Evolutionary conservation across 805 yeast species (phyloP), one percentile per base, ranked within the genome.

Genomic region (Lipomyces lipofer): DNA sequence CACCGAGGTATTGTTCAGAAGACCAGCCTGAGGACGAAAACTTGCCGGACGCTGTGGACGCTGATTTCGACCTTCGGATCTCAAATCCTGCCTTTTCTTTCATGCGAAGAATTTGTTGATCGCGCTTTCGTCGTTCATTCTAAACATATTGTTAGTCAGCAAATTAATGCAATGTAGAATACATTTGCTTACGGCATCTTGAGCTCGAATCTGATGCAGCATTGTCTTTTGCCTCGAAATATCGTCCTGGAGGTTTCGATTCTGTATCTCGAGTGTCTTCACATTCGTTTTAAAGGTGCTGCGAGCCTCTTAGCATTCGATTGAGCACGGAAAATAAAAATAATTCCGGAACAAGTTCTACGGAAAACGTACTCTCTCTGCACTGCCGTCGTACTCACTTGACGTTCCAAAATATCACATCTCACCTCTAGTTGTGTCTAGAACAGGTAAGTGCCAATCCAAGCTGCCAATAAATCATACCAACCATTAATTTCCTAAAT

Each of bases 41-140:
- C 8, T 36, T 56, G 4, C 62, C 62, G 13, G 54, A 43, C 13
- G 40, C 47, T 1, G 36, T 46, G 3, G 62, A 52, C 19, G 33
- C 24, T 5, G 51, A 15, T 30, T 56, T 58, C 8, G 49, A 25
- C 15, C 62, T 27, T 15, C 62, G 56, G 19, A 58, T 39, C 21
- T 58, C 62, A 30, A 58, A 58, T 6, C 62, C 62, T 8, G 62
- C 62, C 21, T 58, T 58, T 28, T 58, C 62, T 28, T 58, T 58
- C 60, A 58, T 55, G 9, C 62, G 40, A 13, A 51, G 47, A 19
- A 58, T 51, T 22, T 55, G 60, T 42, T 58, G 60, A 36, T 58
- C 62, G 6, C 59, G 47, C 29, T 54, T 54, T 9, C 62, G 50
- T 12, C 62, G 53, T 27, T 58, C 60, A 30, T 33, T 47, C 46